Evolutionary conservation across 2,329 filamentous ascomycete genomes (phyloP).

Genomic region (Colletotrichum sp.): DNA sequence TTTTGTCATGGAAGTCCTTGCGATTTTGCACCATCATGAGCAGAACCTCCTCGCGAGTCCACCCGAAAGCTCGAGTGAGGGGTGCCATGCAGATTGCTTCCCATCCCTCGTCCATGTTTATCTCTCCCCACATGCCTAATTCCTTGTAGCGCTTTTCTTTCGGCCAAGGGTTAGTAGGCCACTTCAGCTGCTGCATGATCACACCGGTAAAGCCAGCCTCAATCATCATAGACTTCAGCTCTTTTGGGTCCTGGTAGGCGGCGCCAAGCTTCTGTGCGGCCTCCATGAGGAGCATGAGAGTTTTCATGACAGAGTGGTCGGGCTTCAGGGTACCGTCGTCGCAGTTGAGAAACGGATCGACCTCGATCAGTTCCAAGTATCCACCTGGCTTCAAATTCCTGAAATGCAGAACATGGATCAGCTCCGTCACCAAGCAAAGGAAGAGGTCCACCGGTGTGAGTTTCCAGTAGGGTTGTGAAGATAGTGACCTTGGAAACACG

Average conservation of each 20-base stretch:
- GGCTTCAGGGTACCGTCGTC: constrained; percentile 42
- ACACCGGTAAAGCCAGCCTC: constrained; percentile 60
- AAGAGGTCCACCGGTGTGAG: not conserved
- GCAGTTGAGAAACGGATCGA: constrained; percentile 37
- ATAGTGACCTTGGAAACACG: no score
- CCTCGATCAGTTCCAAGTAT: constrained; percentile 47
- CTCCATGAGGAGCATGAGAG: constrained; percentile 31
- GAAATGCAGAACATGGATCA: not conserved
- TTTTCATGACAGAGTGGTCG: constrained; percentile 27
- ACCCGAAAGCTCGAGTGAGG: constrained; percentile 27
- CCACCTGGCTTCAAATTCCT: constrained; percentile 43
- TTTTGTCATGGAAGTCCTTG: constrained; percentile 25
- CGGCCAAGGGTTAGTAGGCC: constrained; percentile 57
- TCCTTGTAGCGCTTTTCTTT: constrained; percentile 55
- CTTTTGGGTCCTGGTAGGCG: constrained; percentile 27
- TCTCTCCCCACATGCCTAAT: constrained; percentile 36
- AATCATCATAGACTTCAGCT: constrained; percentile 41
- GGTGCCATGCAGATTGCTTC: constrained; percentile 28
- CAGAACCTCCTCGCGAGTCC: constrained; percentile 25
- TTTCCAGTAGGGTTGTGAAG: no score
- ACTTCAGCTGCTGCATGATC: constrained; percentile 47
- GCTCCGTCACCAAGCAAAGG: not conserved
- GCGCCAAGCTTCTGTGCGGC: constrained; percentile 31
- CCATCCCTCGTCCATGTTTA: constrained; percentile 22
- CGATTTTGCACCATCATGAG: constrained; percentile 25